Evolutionary conservation across 176 grass and related monocot species (phyloP), one percentile per base, ranked within the genome.

Genomic region (Bothriochloa decipiens): DNA sequence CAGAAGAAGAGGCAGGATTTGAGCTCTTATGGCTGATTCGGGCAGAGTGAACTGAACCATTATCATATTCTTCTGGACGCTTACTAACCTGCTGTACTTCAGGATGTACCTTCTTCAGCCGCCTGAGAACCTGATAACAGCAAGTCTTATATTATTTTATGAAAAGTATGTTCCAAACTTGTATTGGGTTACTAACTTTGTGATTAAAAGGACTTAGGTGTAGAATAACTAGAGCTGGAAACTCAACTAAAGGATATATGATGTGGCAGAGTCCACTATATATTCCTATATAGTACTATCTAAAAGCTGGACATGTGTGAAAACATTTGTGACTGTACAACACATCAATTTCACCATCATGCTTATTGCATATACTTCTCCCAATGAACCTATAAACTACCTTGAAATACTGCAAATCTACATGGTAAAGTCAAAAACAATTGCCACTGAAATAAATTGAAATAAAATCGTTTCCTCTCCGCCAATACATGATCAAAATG

Each of bases 81-180:
- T 65, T 68, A 77, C 73, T 78, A 35, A 40, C 47, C 5, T 74
- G 78, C 55, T 60, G 81, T 58, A 72, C 82, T 90, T 92, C 91
- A 65, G 65, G 36, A 42, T 70, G 72, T 8, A 49, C 74, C 86
- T 99, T 99, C 86, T 96, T 99, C 88, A 99, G 76, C 46, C 97
- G 91, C 89, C 88, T 96, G 37, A 92, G 76, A 88, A 92, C 93
- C 97, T 99, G 75, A 29, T 58, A 9, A 45, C 45, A 80, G 13
- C 20, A 70, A 40, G 14, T 42, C 47, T 60, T 71, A 20, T 23
- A 87, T 37, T 72, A 52, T 23, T 84, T 37, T 72, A 52, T 8
- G 35, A 86, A 72, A 75, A 78, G 33, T 61, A 67, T 45, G 62
- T 77, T 58, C 52, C 22, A 62, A 82, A 82, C 7, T 65, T 66